These are phyloP conservation scores for Sporothrix inflata DNA, from an alignment of 2,329 filamentous ascomycete genomes.

Conservation along the genomic window DNA sequence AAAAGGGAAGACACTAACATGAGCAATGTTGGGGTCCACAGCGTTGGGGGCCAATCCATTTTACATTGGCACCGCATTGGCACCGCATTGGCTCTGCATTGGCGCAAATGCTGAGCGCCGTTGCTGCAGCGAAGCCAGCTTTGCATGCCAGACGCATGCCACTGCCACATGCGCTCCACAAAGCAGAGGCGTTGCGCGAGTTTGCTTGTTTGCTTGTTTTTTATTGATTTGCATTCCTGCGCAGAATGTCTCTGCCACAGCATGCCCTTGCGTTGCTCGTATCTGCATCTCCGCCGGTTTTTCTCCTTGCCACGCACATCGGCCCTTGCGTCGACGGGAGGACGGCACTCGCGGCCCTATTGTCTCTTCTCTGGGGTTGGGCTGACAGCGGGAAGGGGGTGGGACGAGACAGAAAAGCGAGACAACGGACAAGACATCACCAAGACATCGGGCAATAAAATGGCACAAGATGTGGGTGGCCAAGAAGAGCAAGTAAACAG, in stretches of 20 bases:
- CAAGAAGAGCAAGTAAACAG: constrained; percentile 6
- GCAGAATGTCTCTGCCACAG: background rate
- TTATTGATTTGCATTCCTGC: constrained; percentile 17
- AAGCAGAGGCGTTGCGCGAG: background rate
- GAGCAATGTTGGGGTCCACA: background rate
- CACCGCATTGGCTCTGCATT: constrained; percentile 2
- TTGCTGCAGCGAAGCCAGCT: constrained; percentile 15
- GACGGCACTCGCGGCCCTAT: background rate
- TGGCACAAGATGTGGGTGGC: background rate
- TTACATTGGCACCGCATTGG: background rate
- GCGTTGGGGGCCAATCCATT: background rate
- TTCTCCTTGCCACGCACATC: constrained; percentile 2
- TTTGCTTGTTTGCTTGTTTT: background rate
- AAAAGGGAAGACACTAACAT: background rate
- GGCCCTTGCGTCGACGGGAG: constrained; percentile 3
- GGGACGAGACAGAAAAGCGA: background rate
- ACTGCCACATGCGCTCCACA: background rate
- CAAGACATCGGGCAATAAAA: background rate
- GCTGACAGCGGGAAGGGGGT: background rate
- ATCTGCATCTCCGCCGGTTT: background rate
- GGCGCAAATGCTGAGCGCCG: constrained; percentile 9
- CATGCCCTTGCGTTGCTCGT: background rate
- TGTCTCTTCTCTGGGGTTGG: background rate
- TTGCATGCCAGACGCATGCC: constrained; percentile 10
- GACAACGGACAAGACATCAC: background rate